Conservation (phyloP, 2,329 filamentous ascomycete species). For the Westerdykella sp. region DNA sequence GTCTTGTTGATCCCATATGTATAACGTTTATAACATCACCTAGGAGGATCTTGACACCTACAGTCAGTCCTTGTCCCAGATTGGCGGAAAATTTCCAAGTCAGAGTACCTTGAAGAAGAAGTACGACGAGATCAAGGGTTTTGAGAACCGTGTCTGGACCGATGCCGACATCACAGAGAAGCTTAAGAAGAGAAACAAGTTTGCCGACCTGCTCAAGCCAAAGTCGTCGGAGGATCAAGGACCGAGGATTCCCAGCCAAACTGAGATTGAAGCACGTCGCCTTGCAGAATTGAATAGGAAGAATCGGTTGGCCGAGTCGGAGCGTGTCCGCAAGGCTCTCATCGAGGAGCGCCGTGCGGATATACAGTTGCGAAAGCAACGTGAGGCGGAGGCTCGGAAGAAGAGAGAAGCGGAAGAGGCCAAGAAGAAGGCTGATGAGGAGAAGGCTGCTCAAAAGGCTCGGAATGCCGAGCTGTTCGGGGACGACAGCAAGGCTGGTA, state of each 20-base stretch:
- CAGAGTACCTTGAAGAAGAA: slow-evolving; percentile 63
- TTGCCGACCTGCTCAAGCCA: slow-evolving; percentile 50
- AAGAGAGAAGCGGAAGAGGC: slow-evolving; percentile 54
- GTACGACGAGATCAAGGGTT: slow-evolving; percentile 69
- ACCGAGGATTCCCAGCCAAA: slow-evolving; percentile 49
- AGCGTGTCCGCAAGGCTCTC: slow-evolving; percentile 85
- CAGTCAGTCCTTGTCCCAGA: slow-evolving; percentile 62
- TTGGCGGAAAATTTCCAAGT: slow-evolving; percentile 68
- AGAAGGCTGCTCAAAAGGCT: slow-evolving; percentile 21
- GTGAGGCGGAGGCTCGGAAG: slow-evolving; percentile 44
- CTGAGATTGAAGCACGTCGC: slow-evolving; percentile 66
- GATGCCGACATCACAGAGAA: slow-evolving; percentile 76
- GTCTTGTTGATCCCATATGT: slow-evolving; percentile 13
- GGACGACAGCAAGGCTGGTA: slow-evolving; percentile 37
- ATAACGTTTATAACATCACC: neutral
- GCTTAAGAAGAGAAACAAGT: slow-evolving; percentile 58
- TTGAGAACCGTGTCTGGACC: slow-evolving; percentile 76
- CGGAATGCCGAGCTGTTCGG: slow-evolving; percentile 44
- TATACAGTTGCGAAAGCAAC: slow-evolving; percentile 29
- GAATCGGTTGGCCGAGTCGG: slow-evolving; percentile 78
- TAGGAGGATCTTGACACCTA: slow-evolving; percentile 77
- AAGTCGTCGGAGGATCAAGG: slow-evolving; percentile 56
- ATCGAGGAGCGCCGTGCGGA: slow-evolving; percentile 59
- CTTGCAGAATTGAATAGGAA: slow-evolving; percentile 76
- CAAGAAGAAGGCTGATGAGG: slow-evolving; percentile 40